These are phyloP conservation scores for Phanerochaete sordida DNA, from an alignment of 768 basidiomycete species.

Conservation along the genomic window DNA sequence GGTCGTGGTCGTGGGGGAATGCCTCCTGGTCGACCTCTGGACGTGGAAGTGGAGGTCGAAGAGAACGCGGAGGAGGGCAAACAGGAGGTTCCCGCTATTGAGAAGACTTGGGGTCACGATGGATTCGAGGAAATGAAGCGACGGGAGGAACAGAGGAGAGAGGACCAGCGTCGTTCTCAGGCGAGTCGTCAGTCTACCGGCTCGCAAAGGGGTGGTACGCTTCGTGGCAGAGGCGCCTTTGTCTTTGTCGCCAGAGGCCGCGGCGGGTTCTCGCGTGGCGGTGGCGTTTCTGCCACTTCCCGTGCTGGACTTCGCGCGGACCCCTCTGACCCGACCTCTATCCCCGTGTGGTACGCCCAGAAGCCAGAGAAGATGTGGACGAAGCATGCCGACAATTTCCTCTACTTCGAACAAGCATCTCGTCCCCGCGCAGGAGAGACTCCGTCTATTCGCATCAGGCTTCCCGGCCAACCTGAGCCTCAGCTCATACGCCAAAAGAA, in stretches of 20 bases:
- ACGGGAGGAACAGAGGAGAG: slow-evolving; percentile 55
- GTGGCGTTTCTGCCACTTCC: slow-evolving; percentile 34
- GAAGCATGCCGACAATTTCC: slow-evolving; percentile 73
- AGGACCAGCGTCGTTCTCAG: slow-evolving; percentile 32
- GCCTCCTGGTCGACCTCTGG: slow-evolving; percentile 11
- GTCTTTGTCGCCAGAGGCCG: slow-evolving; percentile 43
- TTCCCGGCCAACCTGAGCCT: slow-evolving; percentile 45
- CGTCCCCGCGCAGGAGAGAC: slow-evolving; percentile 58
- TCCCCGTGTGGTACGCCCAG: slow-evolving; percentile 64
- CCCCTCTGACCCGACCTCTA: slow-evolving; percentile 28
- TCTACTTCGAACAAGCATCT: slow-evolving; percentile 58
- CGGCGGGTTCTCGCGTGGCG: slow-evolving; percentile 33
- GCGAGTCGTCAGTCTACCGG: slow-evolving; percentile 23
- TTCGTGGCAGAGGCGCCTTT: slow-evolving; percentile 48
- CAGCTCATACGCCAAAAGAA: slow-evolving; percentile 42
- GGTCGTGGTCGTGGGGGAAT: slow-evolving; percentile 54
- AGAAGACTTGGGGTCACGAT: slow-evolving; percentile 79
- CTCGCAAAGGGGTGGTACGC: slow-evolving; percentile 32
- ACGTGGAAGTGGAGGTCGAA: slow-evolving; percentile 9
- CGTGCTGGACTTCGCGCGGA: slow-evolving; percentile 12
- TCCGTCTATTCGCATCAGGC: slow-evolving; percentile 54
- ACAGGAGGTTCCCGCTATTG: slow-evolving; percentile 49
- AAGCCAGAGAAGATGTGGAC: slow-evolving; percentile 84
- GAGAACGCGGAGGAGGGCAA: slow-evolving; percentile 15
- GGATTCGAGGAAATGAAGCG: slow-evolving; percentile 86